phyloP scores from a whole-genome alignment of 768 basidiomycete species.

The Kwoniella bestiolae region DNA sequence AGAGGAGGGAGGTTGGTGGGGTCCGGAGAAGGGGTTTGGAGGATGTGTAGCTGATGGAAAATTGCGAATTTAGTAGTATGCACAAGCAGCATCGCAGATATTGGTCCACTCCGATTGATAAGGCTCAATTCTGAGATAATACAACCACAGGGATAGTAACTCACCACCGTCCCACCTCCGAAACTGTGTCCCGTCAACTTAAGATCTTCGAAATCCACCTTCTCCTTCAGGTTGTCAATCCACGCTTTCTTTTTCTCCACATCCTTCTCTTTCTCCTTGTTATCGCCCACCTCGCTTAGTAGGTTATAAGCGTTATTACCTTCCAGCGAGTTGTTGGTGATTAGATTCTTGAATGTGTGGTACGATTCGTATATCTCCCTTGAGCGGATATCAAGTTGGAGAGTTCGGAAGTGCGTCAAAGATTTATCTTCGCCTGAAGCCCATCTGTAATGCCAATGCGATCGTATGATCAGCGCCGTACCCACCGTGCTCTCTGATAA shows the following conservation, averaged over 20 bases:
- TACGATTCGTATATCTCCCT: slow-evolving; percentile 72
- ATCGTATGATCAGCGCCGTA: slow-evolving; percentile 21
- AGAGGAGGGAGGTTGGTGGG: slow-evolving; percentile 59
- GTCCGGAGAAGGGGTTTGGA: slow-evolving; percentile 21
- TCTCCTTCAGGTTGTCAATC: slow-evolving; percentile 32
- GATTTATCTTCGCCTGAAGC: slow-evolving; percentile 25
- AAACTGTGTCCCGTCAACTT: slow-evolving; percentile 65
- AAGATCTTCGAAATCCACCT: slow-evolving; percentile 57
- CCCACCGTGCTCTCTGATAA: not conserved
- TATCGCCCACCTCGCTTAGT: not conserved
- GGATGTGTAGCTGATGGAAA: slow-evolving; percentile 27
- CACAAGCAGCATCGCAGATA: not conserved
- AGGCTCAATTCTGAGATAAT: not conserved
- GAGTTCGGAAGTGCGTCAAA: slow-evolving; percentile 64
- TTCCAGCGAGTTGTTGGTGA: slow-evolving; percentile 53
- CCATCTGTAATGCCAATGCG: slow-evolving; percentile 34
- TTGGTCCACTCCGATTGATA: too few relatives aligned
- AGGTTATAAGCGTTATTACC: not conserved
- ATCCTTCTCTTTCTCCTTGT: slow-evolving; percentile 53
- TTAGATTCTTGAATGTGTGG: slow-evolving; percentile 65
- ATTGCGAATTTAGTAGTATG: not conserved
- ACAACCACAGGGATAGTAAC: slow-evolving; percentile 33
- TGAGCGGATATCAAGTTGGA: slow-evolving; percentile 73
- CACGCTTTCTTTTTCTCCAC: slow-evolving; percentile 60
- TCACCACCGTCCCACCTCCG: slow-evolving; percentile 64